These are phyloP conservation scores for Phytomonas sp. DNA, from an alignment of 208 protist species.

Conservation along the genomic window DNA sequence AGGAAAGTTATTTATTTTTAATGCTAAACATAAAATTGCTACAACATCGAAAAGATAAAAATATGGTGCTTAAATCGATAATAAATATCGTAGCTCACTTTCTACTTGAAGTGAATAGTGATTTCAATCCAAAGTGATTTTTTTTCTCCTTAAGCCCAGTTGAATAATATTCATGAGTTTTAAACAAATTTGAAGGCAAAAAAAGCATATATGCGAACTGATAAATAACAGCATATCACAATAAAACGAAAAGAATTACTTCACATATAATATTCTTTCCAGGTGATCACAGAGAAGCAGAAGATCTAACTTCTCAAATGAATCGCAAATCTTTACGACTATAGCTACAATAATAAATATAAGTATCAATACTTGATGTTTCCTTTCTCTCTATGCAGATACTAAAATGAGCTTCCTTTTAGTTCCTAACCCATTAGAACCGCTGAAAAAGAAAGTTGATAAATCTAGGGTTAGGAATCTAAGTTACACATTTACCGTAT, in stretches of 20 bases:
- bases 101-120: not conserved
- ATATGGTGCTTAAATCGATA: not conserved
- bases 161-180: not conserved
- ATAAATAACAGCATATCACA: not conserved
- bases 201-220: not conserved
- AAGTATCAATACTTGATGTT: not conserved
- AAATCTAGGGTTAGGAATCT: not conserved
- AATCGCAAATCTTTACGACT: not conserved
- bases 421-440: not conserved
- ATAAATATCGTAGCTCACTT: not conserved
- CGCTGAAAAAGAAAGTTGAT: not conserved
- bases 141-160: not conserved
- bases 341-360: slow-evolving; percentile 2
- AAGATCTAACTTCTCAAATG: not conserved
- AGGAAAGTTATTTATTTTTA: not conserved
- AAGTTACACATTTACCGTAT: not conserved
- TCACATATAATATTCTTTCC: not conserved
- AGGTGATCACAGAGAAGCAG: not conserved
- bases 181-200: slow-evolving; percentile 12
- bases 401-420: not conserved
- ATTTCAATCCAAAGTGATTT: not conserved
- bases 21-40: not conserved
- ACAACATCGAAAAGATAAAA: not conserved
- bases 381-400: not conserved
- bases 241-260: not conserved